phyloP scores from a whole-genome alignment of 495 filamentous ascomycete genomes.

The Cenococcum geophilum region DNA sequence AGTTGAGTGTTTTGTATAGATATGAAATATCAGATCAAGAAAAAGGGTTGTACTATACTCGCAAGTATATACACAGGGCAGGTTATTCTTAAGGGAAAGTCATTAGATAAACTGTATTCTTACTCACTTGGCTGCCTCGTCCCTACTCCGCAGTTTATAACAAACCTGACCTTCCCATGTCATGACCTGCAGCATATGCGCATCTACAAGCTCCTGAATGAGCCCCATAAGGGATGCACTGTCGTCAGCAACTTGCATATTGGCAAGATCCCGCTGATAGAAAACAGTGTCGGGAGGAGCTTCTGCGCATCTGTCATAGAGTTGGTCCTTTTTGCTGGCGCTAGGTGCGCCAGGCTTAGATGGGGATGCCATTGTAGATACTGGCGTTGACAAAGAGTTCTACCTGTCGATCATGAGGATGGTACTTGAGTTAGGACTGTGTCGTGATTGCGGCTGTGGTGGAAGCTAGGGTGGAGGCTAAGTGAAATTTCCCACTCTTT shows the following conservation, averaged over 20 bases:
- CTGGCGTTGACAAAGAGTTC: not conserved
- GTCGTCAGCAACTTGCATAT: slow-evolving; percentile 28
- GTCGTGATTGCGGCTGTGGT: too few species aligned
- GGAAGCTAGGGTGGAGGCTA: too few species aligned
- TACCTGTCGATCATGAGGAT: too few species aligned
- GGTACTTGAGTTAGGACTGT: too few species aligned
- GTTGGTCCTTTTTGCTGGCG: slow-evolving; percentile 7
- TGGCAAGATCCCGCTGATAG: slow-evolving; percentile 32
- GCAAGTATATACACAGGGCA: not conserved
- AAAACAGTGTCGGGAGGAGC: slow-evolving; percentile 25
- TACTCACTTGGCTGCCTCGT: slow-evolving; percentile 30
- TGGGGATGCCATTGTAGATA: not conserved
- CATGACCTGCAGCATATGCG: slow-evolving; percentile 27
- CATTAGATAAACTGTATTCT: not conserved
- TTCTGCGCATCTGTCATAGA: slow-evolving; percentile 30
- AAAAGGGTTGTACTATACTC: not conserved
- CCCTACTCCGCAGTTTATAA: slow-evolving; percentile 24
- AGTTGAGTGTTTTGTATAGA: not conserved
- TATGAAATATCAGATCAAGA: not conserved
- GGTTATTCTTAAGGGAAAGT: not conserved
- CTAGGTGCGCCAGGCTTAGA: not conserved
- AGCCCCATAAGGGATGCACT: slow-evolving; percentile 15
- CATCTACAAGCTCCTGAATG: slow-evolving; percentile 17
- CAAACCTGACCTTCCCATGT: slow-evolving; percentile 24
- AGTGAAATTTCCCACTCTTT: too few species aligned